Conservation (phyloP, 176 grass and related monocot species). For the Rhynchospora breviuscula region DNA sequence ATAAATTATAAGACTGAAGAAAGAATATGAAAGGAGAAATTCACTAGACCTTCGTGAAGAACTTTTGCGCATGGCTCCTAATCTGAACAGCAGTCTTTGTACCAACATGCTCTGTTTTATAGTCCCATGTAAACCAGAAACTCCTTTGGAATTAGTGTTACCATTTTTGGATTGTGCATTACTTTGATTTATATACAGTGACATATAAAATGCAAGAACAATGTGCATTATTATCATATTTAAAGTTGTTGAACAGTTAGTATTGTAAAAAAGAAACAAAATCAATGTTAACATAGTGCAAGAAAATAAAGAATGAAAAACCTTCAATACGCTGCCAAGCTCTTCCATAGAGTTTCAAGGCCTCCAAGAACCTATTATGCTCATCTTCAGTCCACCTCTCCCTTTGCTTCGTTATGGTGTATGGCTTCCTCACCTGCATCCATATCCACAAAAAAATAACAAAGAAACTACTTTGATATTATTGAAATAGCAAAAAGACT, state of each 20-base stretch:
- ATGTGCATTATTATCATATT: background rate
- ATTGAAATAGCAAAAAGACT: background rate
- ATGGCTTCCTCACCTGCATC: constrained; percentile 78
- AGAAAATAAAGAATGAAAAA: constrained; percentile 30
- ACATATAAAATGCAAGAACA: constrained; percentile 27
- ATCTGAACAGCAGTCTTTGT: constrained; percentile 98
- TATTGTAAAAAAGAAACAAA: background rate
- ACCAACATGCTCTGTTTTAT: constrained; percentile 78
- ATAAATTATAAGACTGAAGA: constrained; percentile 14
- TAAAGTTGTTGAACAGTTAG: constrained; percentile 3
- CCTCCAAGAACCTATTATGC: constrained; percentile 88
- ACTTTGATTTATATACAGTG: background rate
- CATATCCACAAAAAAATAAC: background rate
- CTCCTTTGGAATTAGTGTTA: constrained; percentile 15
- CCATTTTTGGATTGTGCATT: constrained; percentile 11
- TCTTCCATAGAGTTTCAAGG: constrained; percentile 90
- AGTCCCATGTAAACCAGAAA: constrained; percentile 6
- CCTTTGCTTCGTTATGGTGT: constrained; percentile 94
- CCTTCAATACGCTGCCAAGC: constrained; percentile 99
- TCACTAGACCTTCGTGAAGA: constrained; percentile 91
- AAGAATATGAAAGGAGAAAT: constrained; percentile 26
- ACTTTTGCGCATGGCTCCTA: constrained; percentile 98
- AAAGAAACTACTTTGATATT: background rate
- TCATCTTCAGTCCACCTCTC: constrained; percentile 95
- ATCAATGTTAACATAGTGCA: background rate